Evolutionary conservation across 139 green algal genomes (phyloP).

Genomic region (Chlamydomonas eustigma): DNA sequence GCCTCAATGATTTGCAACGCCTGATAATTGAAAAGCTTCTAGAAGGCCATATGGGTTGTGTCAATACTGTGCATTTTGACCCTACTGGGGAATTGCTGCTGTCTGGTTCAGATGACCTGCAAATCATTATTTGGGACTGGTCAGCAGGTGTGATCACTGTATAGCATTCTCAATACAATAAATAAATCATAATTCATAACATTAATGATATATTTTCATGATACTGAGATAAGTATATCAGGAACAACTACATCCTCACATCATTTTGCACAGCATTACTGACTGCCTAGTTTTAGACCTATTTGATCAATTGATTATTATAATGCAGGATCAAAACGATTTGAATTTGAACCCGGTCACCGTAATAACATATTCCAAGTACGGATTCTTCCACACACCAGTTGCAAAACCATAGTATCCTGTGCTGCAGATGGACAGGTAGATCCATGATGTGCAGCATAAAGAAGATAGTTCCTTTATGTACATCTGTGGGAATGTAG

Average conservation of each 20-base stretch:
- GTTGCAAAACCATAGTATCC: slow-evolving; percentile 35
- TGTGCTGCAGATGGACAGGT: slow-evolving; percentile 55
- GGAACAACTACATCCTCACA: too few relatives aligned
- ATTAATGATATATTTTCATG: too few relatives aligned
- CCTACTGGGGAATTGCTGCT: slow-evolving; percentile 41
- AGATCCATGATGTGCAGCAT: too few relatives aligned
- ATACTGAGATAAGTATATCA: too few relatives aligned
- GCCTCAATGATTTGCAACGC: too few relatives aligned
- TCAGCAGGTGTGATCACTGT: slow-evolving; percentile 8
- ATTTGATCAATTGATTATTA: too few relatives aligned
- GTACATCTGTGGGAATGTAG: too few relatives aligned
- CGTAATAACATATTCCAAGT: slow-evolving; percentile 61
- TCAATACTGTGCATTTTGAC: slow-evolving; percentile 60
- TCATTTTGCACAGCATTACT: too few relatives aligned
- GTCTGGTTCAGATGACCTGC: slow-evolving; percentile 48
- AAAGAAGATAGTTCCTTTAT: too few relatives aligned
- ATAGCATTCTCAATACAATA: background rate
- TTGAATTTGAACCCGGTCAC: slow-evolving; percentile 39
- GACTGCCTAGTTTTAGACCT: too few relatives aligned
- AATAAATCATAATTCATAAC: too few relatives aligned
- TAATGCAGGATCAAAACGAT: slow-evolving; percentile 15
- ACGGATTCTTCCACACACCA: slow-evolving; percentile 28
- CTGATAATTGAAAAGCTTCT: background rate
- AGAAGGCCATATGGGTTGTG: slow-evolving; percentile 42
- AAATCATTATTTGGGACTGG: slow-evolving; percentile 59